phyloP scores from a whole-genome alignment of 371 early-diverging fungal species.

The Mortierella sp. region DNA sequence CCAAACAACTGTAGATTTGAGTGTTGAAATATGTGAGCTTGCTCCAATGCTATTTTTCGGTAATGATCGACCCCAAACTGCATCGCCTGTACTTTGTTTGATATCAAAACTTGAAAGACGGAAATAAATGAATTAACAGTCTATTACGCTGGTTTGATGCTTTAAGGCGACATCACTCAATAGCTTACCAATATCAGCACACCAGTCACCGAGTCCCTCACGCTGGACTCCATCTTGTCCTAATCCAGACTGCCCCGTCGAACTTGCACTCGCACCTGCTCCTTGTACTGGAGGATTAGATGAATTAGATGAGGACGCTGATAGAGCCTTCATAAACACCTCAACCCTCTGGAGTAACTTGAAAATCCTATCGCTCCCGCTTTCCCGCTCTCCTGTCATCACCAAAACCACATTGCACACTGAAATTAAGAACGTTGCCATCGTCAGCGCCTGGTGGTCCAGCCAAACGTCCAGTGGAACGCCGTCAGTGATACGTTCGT shows the following conservation, averaged over 20 bases:
- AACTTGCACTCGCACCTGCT: conserved; percentile 1
- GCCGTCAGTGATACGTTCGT: conserved; percentile 59
- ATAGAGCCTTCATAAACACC: conserved; percentile 46
- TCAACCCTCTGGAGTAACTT: conserved; percentile 40
- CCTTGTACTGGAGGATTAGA: conserved; percentile 1
- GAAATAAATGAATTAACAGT: neutral
- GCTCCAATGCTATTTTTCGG: conserved; percentile 15
- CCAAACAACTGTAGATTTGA: conserved; percentile 38
- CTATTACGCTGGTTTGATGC: neutral
- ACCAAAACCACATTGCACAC: conserved; percentile 79
- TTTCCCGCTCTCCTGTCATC: conserved; percentile 61
- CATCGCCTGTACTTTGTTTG: conserved; percentile 39
- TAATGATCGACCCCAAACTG: conserved; percentile 32
- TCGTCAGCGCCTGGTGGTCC: conserved; percentile 63
- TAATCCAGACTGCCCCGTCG: conserved; percentile 1
- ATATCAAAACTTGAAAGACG: conserved; percentile 30
- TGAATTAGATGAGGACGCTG: conserved; percentile 12
- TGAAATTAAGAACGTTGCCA: conserved; percentile 67
- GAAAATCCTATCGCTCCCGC: conserved; percentile 16
- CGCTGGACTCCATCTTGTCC: conserved; percentile 13
- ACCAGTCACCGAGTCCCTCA: conserved; percentile 50
- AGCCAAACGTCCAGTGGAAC: conserved; percentile 67
- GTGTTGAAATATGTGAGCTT: conserved; percentile 28
- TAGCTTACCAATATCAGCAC: conserved; percentile 46
- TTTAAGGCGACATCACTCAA: neutral